phyloP scores from a whole-genome alignment of 2,329 filamentous ascomycete genomes.

The Botryosphaeria dothidea region DNA sequence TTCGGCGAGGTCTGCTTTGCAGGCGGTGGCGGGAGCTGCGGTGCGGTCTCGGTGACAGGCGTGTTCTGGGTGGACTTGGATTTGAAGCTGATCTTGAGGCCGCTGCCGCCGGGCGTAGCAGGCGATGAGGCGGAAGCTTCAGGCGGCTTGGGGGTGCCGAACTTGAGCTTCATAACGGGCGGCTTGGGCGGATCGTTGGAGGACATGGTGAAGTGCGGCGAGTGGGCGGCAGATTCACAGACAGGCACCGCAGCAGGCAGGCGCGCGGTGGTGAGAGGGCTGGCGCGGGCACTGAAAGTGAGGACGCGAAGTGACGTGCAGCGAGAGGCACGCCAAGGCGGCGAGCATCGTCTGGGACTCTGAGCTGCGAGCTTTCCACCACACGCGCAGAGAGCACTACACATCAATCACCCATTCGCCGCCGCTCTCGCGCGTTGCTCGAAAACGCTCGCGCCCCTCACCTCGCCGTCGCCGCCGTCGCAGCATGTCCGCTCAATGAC shows the following conservation, averaged over 20 bases:
- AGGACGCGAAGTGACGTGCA: constrained; percentile 15
- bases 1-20: constrained; percentile 33
- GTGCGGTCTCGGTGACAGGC: constrained; percentile 29
- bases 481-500: constrained; percentile 7
- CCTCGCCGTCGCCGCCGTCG: background rate
- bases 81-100: constrained; percentile 45
- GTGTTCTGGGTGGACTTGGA: constrained; percentile 23
- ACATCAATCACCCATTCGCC: background rate
- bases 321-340: background rate
- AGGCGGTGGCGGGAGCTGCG: constrained; percentile 34
- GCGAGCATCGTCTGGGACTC: background rate
- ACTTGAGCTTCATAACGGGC: constrained; percentile 33
- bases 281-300: constrained; percentile 1
- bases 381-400: background rate
- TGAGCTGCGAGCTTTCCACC: constrained; percentile 12
- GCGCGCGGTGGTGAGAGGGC: background rate
- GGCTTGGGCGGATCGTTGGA: background rate
- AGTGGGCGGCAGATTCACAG: background rate
- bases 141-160: constrained; percentile 14
- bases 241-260: background rate
- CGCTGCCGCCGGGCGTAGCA: constrained; percentile 24
- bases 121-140: constrained; percentile 7
- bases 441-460: too few relatives aligned
- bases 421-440: background rate
- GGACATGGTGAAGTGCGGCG: background rate